Percentiles rank a stretch among this genome's conserved stretches.
phyloP scores from a whole-genome alignment of 306 rosid species.

The Rubus idaeus region DNA sequence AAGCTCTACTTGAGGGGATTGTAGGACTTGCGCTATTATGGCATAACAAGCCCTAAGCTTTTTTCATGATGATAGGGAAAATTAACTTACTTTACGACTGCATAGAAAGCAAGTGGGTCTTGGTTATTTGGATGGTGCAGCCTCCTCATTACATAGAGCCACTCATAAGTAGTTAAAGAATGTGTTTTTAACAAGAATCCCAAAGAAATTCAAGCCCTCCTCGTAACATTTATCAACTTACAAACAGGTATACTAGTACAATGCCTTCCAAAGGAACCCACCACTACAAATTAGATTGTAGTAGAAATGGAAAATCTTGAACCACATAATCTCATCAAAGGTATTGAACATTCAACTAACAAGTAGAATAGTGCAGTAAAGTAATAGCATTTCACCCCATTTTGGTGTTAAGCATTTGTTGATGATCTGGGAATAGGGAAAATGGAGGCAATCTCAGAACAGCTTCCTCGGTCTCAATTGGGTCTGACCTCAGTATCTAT shows the following conservation, averaged over 20 bases:
- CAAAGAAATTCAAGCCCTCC: neutral
- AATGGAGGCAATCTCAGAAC: slow-evolving; percentile 74
- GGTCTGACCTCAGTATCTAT: slow-evolving; percentile 84
- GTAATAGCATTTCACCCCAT: slow-evolving; percentile 9
- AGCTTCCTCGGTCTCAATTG: slow-evolving; percentile 87
- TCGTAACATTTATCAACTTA: neutral
- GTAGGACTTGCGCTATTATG: neutral
- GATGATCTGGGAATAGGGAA: slow-evolving; percentile 20
- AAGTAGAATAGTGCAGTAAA: neutral
- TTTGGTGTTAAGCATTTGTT: slow-evolving; percentile 5
- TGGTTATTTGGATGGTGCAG: neutral
- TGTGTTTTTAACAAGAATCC: neutral
- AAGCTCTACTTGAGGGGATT: neutral
- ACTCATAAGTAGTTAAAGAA: neutral
- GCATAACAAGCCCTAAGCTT: neutral
- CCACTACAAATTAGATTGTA: neutral
- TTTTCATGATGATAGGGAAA: neutral
- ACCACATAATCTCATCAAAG: neutral
- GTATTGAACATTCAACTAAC: neutral
- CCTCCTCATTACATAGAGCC: neutral
- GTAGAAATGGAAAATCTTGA: neutral
- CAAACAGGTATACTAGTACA: neutral
- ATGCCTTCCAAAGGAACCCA: neutral
- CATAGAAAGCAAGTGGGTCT: neutral
- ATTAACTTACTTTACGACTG: neutral